Evolutionary conservation across 2,329 filamentous ascomycete genomes (phyloP).

Genomic region (Colletotrichum sp.): DNA sequence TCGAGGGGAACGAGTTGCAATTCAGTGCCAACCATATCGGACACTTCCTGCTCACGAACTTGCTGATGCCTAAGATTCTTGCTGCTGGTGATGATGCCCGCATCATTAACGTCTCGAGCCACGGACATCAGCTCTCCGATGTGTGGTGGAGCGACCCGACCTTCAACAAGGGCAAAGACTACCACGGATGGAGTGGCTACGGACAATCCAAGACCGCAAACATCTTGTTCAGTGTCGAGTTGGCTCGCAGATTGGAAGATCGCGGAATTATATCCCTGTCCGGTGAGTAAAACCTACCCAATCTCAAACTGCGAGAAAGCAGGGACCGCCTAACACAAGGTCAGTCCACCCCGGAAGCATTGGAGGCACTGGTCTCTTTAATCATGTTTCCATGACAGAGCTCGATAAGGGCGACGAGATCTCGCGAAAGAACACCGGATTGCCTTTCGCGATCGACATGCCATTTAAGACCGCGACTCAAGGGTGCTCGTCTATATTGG

Average conservation of each 20-base stretch:
- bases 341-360: not conserved
- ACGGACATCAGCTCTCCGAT: not conserved
- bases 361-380: not conserved
- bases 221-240: not conserved
- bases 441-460: not conserved
- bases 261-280: not conserved
- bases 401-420: not conserved
- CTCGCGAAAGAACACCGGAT: not conserved
- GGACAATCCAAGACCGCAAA: not conserved
- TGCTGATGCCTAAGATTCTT: not conserved
- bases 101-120: not conserved
- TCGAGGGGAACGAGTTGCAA: not conserved
- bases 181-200: not conserved
- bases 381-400: not conserved
- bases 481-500: not conserved
- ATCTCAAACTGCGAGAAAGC: fast-evolving
- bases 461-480: not conserved
- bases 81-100: not conserved
- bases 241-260: not conserved
- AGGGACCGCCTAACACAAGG: fast-evolving
- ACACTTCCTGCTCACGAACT: not conserved
- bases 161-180: not conserved
- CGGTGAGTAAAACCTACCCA: not conserved
- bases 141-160: not conserved
- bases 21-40: not conserved